Percentiles rank a stretch among this genome's conserved stretches.
Conservation (phyloP, 805 yeast species). For the Barnettozyma salicaria region DNA sequence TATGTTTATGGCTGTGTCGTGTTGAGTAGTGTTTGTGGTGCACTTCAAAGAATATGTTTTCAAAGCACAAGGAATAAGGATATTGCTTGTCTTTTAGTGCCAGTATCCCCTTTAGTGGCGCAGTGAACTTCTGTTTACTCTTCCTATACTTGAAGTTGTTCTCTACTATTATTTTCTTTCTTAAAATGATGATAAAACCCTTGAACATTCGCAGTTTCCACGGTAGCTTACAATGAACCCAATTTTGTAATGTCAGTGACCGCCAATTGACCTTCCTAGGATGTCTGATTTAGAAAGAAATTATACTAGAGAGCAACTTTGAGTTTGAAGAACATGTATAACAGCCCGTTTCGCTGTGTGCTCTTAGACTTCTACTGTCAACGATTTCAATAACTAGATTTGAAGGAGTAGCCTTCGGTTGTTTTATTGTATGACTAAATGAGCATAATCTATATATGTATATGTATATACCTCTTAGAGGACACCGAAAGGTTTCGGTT, state of each 20-base stretch:
- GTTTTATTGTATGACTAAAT: background rate
- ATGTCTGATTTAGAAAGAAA: slow-evolving; percentile 59
- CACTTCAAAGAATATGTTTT: background rate
- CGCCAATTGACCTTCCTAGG: slow-evolving; percentile 87
- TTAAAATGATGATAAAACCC: slow-evolving; percentile 69
- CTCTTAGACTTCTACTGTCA: too few species aligned
- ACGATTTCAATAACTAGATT: background rate
- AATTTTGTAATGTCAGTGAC: slow-evolving; percentile 78
- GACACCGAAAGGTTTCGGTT: slow-evolving; percentile 49
- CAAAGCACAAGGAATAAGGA: slow-evolving; percentile 5
- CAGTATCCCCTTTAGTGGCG: too few species aligned
- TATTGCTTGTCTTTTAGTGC: slow-evolving; percentile 8
- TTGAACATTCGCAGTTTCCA: slow-evolving; percentile 93
- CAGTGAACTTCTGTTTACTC: background rate
- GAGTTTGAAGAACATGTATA: too few species aligned
- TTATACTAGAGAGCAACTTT: too few species aligned
- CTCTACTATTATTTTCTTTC: slow-evolving; percentile 13
- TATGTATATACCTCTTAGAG: background rate
- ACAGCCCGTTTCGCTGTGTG: too few species aligned
- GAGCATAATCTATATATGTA: slow-evolving; percentile 1
- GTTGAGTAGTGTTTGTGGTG: slow-evolving; percentile 5
- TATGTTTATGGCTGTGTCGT: background rate
- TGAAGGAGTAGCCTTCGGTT: background rate
- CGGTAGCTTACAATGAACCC: slow-evolving; percentile 89
- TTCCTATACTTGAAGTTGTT: slow-evolving; percentile 3